Base-by-base conservation (phyloP, 2,329 filamentous ascomycete genomes). In the Cladosporium sp. region DNA sequence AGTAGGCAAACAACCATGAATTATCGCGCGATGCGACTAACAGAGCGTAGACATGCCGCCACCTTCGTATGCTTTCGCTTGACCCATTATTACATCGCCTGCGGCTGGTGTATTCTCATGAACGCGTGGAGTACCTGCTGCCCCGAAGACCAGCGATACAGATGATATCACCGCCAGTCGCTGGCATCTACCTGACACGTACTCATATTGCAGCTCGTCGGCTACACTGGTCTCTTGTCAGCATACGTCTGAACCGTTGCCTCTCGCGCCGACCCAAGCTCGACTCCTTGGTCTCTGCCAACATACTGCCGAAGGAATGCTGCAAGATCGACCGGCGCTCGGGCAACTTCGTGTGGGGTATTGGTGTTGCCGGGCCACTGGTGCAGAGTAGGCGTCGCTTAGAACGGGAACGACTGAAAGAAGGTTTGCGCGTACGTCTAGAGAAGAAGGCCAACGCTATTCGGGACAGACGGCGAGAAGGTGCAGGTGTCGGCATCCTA, bases 351-450 rank as follows among this genome's bases (percentile, higher is more conserved):
- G 66, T 79, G 18, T 77, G 73, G 74, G 74, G 72, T 43, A 63
- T 66, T 36, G 70, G 69, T 71, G 80, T 90, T 1, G 85, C 87
- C 0, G 88, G 88, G 0, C 83, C 81, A 0, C 78, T 91, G 36
- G 84, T 90, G n/a, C 87, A 86, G 30, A 82, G 83, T 68, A 85
- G 86, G 72, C 81, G 86, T 64, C 84, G 84, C 14, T 82, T 91
- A 18, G 89, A 91, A 78, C 84, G 84, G 70, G 88, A 91, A 78
- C 82, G 82, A 66, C 81, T 91, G 51, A 91, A 91, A 74, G 89
- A 91, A 71, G 83, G 83, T 18, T 76, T 92, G 67, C 79, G 88
- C 43, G 81, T 83, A 14, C 91, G 88, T 87, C 82, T 91, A 2
- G 88, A 79, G 64, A 69, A 74, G 34, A 77, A 76, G 66, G 76